Percentiles rank a stretch among this genome's conserved stretches.
Conservation (phyloP, 805 yeast species). For the Candida chilensis region DNA sequence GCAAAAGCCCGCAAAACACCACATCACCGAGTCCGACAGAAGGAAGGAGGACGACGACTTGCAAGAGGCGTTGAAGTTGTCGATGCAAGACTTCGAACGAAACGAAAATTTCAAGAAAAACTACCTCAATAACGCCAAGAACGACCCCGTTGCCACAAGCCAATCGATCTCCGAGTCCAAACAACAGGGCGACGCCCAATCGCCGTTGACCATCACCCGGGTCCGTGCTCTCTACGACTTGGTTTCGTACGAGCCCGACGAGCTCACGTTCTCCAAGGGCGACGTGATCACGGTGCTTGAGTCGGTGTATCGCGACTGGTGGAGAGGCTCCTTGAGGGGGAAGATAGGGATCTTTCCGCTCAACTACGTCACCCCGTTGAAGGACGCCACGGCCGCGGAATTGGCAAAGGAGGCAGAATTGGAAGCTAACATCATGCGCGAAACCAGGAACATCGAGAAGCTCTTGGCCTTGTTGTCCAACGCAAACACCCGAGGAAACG, state of each 20-base stretch:
- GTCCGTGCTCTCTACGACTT: conserved; percentile 86
- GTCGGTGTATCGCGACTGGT: conserved; percentile 88
- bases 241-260: conserved; percentile 73
- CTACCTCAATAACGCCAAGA: conserved; percentile 2
- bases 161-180: conserved; percentile 7
- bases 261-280: conserved; percentile 77
- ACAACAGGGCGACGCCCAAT: conserved; percentile 13
- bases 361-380: conserved; percentile 78
- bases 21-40: conserved; percentile 33
- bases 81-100: conserved; percentile 52
- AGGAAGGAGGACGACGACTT: conserved; percentile 72
- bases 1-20: conserved; percentile 47
- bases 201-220: conserved; percentile 40
- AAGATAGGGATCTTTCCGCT: conserved; percentile 84
- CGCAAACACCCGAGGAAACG: conserved; percentile 14
- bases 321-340: conserved; percentile 83
- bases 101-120: conserved; percentile 16
- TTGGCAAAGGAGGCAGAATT: conserved; percentile 35
- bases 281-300: conserved; percentile 85
- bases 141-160: conserved; percentile 4
- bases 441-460: conserved; percentile 56
- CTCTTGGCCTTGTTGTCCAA: conserved; percentile 47
- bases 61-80: conserved; percentile 64
- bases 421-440: conserved; percentile 46
- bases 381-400: conserved; percentile 57